phyloP scores from a whole-genome alignment of 2,329 filamentous ascomycete genomes.

The Talaromyces sp. region DNA sequence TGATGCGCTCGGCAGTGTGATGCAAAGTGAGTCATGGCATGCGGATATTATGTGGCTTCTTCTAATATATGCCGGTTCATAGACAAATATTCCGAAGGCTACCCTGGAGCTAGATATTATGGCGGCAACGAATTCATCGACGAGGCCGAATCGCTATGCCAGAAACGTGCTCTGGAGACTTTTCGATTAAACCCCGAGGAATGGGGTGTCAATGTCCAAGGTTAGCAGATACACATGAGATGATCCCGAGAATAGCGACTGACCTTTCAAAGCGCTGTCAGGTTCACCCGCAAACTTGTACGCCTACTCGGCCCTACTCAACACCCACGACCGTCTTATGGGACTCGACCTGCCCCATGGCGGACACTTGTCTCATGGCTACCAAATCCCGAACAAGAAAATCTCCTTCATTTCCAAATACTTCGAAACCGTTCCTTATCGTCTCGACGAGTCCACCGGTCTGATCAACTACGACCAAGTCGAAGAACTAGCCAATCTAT shows the following conservation, averaged over 20 bases:
- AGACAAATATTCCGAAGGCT: conserved; percentile 99
- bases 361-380: conserved; percentile 93
- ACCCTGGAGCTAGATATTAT: conserved; percentile 93
- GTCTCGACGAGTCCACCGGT: conserved; percentile 70
- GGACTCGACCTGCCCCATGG: conserved; percentile 91
- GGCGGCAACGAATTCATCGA: conserved; percentile 97
- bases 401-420: conserved; percentile 98
- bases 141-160: conserved; percentile 81
- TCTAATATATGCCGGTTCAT: conserved; percentile 26
- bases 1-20: conserved; percentile 86
- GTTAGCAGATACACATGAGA: conserved; percentile 45
- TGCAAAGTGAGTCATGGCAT: conserved; percentile 70
- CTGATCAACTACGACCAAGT: conserved; percentile 96
- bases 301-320: conserved; percentile 94
- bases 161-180: conserved; percentile 81
- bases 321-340: conserved; percentile 93
- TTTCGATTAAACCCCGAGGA: conserved; percentile 79
- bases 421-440: conserved; percentile 98
- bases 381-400: conserved; percentile 93
- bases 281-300: conserved; percentile 72
- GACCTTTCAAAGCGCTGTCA: conserved; percentile 63
- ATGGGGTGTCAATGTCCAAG: conserved; percentile 96
- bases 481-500: conserved; percentile 83
- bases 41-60: background rate
- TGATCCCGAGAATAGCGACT: background rate